phyloP scores from a whole-genome alignment of 2,329 filamentous ascomycete species.

The Fusarium sacchari region DNA sequence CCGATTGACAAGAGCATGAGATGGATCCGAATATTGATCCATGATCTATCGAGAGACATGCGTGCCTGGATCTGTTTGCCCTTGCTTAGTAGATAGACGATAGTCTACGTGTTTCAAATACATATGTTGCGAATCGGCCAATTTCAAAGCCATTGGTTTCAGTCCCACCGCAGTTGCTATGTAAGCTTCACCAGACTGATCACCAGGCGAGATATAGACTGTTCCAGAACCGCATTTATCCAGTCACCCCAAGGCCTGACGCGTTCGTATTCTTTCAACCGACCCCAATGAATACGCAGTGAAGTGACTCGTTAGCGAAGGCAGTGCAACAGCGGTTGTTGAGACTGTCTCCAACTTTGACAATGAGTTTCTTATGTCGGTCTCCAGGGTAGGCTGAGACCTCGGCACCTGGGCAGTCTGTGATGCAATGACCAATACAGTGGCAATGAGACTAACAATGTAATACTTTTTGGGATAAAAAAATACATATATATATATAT shows the following conservation, averaged over 20 bases:
- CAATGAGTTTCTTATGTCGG: background rate
- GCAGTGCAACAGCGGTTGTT: background rate
- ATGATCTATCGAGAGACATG: background rate
- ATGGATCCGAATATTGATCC: background rate
- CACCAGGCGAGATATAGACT: background rate
- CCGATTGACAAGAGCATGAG: conserved; percentile 16
- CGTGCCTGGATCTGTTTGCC: background rate
- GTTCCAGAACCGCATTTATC: conserved; percentile 11
- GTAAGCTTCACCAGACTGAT: background rate
- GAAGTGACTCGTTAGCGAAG: background rate
- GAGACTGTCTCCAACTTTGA: background rate
- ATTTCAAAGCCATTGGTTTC: background rate
- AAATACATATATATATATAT: too few relatives aligned
- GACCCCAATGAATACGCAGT: background rate
- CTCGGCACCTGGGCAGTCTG: background rate
- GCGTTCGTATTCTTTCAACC: conserved; percentile 7
- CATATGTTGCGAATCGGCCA: background rate
- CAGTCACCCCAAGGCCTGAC: background rate
- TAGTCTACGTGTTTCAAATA: background rate
- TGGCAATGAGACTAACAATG: background rate
- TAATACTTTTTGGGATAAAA: too few relatives aligned
- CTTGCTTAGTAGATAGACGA: background rate
- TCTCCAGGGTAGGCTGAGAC: background rate
- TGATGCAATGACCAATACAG: background rate
- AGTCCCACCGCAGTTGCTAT: background rate